Conservation (phyloP, 345 rosid genomes). For the Boechera retrofracta region DNA sequence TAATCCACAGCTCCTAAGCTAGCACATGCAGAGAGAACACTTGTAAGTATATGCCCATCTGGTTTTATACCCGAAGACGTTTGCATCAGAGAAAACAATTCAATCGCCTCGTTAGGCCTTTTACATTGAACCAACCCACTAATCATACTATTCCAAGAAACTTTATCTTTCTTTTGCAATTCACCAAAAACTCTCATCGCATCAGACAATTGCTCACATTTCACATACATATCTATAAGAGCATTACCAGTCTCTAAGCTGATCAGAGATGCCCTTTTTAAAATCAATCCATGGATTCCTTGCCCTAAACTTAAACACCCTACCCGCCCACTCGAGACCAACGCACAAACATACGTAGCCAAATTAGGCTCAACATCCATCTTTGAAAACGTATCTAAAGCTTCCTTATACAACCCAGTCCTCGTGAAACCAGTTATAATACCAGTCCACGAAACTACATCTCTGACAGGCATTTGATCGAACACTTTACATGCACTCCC, state of each 20-base stretch:
- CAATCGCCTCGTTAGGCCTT: slow-evolving; percentile 48
- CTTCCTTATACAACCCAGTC: slow-evolving; percentile 48
- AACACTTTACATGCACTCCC: slow-evolving; percentile 46
- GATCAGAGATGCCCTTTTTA: slow-evolving; percentile 34
- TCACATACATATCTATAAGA: slow-evolving; percentile 59
- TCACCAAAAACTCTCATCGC: slow-evolving; percentile 50
- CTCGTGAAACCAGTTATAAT: slow-evolving; percentile 50
- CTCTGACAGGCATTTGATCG: slow-evolving; percentile 57
- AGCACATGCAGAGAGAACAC: slow-evolving; percentile 59
- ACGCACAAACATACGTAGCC: slow-evolving; percentile 48
- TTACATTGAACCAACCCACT: slow-evolving; percentile 55
- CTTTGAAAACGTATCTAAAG: slow-evolving; percentile 46
- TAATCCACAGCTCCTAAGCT: slow-evolving; percentile 55
- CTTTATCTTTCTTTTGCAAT: slow-evolving; percentile 48
- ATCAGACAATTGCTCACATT: slow-evolving; percentile 49
- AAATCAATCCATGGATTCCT: slow-evolving; percentile 49
- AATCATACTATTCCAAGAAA: slow-evolving; percentile 56
- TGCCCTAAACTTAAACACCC: slow-evolving; percentile 47
- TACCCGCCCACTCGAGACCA: slow-evolving; percentile 52
- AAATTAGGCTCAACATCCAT: slow-evolving; percentile 50
- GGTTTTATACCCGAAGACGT: slow-evolving; percentile 43
- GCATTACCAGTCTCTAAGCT: slow-evolving; percentile 51
- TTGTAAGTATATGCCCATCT: slow-evolving; percentile 54
- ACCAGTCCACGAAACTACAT: slow-evolving; percentile 56
- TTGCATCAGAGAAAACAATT: slow-evolving; percentile 52